Conservation (phyloP, 257 asterid species). For the Schizonepeta tenuifolia region DNA sequence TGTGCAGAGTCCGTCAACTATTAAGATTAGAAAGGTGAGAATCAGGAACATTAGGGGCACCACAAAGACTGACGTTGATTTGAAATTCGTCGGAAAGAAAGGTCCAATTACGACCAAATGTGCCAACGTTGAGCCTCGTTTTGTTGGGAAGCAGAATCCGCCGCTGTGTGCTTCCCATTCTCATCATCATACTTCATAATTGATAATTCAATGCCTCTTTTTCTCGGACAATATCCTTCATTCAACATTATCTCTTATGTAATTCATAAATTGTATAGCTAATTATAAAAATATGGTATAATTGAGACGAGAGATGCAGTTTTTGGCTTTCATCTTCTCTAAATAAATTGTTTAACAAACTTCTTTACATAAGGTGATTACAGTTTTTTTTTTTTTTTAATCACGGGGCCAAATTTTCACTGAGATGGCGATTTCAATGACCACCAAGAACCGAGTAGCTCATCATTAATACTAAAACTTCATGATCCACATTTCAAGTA, state of each 20-base stretch:
- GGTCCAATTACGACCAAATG: conserved; percentile 42
- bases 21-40: conserved; percentile 33
- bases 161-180: conserved; percentile 30
- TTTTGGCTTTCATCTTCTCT: neutral
- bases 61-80: conserved; percentile 40
- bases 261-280: neutral
- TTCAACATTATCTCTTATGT: neutral
- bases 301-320: neutral
- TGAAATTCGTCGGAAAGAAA: conserved; percentile 37
- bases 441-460: too few relatives aligned
- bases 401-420: too few relatives aligned
- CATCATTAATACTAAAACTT: too few relatives aligned
- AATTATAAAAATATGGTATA: neutral
- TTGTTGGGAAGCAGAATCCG: conserved; percentile 49
- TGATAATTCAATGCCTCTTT: neutral
- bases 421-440: too few relatives aligned
- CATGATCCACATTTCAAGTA: neutral
- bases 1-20: conserved; percentile 35
- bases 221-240: too few relatives aligned
- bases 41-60: conserved; percentile 49
- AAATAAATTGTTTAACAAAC: too few relatives aligned
- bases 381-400: too few relatives aligned
- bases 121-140: conserved; percentile 42
- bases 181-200: neutral
- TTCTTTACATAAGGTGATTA: too few relatives aligned